Base-by-base conservation (phyloP, 768 basidiomycete species). In the Tulasnella sp. region DNA sequence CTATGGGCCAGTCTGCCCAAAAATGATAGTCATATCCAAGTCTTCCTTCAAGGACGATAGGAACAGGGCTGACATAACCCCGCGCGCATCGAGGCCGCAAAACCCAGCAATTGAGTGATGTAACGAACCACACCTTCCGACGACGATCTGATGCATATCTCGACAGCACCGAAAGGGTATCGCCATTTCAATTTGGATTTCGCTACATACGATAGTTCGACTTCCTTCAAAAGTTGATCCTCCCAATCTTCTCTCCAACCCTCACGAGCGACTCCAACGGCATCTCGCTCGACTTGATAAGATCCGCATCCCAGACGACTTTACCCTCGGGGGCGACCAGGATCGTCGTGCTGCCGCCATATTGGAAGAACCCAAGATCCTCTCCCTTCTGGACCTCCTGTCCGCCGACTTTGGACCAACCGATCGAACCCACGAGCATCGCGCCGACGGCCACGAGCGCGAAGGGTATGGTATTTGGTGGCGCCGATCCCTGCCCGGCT, bases 371-470 rank as follows among this genome's bases (percentile, higher is more conserved):
- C 7, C 75, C 73, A 12, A 89, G 70, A 45, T 68, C 70, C 45
- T 76, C 71, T 8, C 76, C 74, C 60, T 77, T 73, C 68, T 78
- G 59, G 27, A 76, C 71, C 15, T 48, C 57, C 25, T 67, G 67
- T 0, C 70, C 73, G 0, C 66, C 58, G 38, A 68, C 65, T 49
- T 68, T 59, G 0, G 85, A 85, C 82, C 83, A 87, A 1, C 56
- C 71, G 65, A 91, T 84, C 53, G 80, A 80, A 0, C 85, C 88
- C 0, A 90, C 88, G 34, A 92, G 79, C 71, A 91, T 76, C 7
- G 88, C 88, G 2, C 88, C 89, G 60, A 91, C 76, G 8, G 87
- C 84, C 9, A 88, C 80, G 63, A 83, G 81, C 0, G 80, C 87
- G 15, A 89, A 71, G 11, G 75, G 74, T 17, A 74, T 30, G 9